Percentiles rank a stretch among this genome's conserved stretches.
Evolutionary conservation across 768 basidiomycete genomes (phyloP).

Genomic region (Tylopilus intermedius): DNA sequence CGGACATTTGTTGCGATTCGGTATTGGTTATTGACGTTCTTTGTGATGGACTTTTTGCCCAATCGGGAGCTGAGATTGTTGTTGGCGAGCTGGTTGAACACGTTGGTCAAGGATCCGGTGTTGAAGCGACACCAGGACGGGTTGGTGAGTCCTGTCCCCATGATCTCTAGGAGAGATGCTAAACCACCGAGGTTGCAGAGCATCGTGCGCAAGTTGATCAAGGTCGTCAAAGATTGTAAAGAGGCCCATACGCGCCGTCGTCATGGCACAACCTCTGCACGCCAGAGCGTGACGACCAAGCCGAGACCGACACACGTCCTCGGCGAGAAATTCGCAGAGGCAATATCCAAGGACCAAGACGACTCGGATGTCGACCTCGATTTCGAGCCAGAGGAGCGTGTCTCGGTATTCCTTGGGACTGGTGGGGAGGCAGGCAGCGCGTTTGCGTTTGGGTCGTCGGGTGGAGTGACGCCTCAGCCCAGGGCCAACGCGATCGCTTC

Average conservation of each 20-base stretch:
- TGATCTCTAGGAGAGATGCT: conserved; percentile 2
- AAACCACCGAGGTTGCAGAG: conserved; percentile 39
- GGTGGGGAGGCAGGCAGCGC: conserved; percentile 42
- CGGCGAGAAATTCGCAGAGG: conserved; percentile 65
- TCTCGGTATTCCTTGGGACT: conserved; percentile 33
- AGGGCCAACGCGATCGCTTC: conserved; percentile 47
- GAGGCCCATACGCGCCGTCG: conserved; percentile 50
- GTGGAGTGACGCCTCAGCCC: conserved; percentile 28
- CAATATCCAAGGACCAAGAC: conserved; percentile 40
- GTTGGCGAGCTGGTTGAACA: conserved; percentile 78
- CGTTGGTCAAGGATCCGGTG: conserved; percentile 66
- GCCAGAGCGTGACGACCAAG: conserved; percentile 31
- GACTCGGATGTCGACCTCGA: conserved; percentile 78
- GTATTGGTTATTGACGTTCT: conserved; percentile 90
- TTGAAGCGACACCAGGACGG: conserved; percentile 64
- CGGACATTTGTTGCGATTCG: conserved; percentile 87
- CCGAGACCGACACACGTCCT: conserved; percentile 43
- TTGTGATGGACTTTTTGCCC: conserved; percentile 81
- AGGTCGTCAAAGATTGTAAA: conserved; percentile 79
- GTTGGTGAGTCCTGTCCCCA: conserved; percentile 48
- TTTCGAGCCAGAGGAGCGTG: conserved; percentile 53
- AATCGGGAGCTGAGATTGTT: conserved; percentile 70
- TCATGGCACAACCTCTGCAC: conserved; percentile 25
- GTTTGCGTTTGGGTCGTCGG: conserved; percentile 31
- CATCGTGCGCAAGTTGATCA: conserved; percentile 77